Base-by-base conservation (phyloP, 208 protist genomes). In the Crithidia acanthocephali region DNA sequence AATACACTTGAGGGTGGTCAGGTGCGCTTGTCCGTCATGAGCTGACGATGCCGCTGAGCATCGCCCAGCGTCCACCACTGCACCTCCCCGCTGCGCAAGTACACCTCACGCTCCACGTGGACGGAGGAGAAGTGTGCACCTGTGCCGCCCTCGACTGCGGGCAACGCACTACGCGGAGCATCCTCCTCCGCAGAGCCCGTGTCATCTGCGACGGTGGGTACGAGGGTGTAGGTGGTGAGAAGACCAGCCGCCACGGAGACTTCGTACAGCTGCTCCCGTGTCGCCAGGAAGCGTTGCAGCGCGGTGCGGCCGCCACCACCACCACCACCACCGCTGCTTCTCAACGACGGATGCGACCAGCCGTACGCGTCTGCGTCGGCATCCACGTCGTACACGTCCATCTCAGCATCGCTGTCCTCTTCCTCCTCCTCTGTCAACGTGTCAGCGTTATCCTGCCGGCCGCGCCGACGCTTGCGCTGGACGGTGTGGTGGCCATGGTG, bases 21-120 rank as follows among this genome's bases (percentile, higher is more conserved):
- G n/a, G 37, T 13, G 22, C 13, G 55, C 25, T 51, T 37, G 40
- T 71, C 72, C 23, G 63, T 45, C 63, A 66, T 55, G 18, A 70
- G 56, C 48, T 77, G 63, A 44, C 63, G 55, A 20, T 72, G 72
- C 5, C 32, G 53, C 64, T 61, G 72, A 8, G 63, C 59, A 51
- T 71, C 50, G 30, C 72, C 44, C 64, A 65, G 28, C 15, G 72
- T 77, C 64, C 72, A 71, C 72, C 72, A 77, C 27, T 55, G 64
- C 48, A 77, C 72, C n/a, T 57, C 48, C n/a, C 72, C 72, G 11
- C 56, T 45, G 37, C 72, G 72, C 27, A 77, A 57, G 37, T 61
- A 57, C 25, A 27, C 8, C 28, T 72, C 64, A 1, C 48, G 22
- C 10, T 22, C 32, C 11, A 70, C 16, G 9, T n/a, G 37, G 4